Conservation (phyloP, 2,329 filamentous ascomycete genomes). For the Thermoascus crustaceus region DNA sequence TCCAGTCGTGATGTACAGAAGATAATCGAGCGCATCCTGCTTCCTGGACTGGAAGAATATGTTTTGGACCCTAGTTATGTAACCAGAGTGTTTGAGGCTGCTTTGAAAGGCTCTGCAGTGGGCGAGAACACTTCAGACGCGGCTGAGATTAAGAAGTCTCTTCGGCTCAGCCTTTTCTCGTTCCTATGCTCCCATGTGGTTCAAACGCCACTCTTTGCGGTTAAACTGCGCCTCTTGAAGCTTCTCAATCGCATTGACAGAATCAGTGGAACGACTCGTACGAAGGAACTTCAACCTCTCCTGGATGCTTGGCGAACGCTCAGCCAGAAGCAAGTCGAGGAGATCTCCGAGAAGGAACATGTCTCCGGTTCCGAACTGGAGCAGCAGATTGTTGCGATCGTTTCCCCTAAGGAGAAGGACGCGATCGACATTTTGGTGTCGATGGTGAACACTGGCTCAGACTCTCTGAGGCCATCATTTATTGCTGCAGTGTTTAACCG, state of each 20-base stretch:
- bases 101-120: constrained; percentile 46
- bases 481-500: constrained; percentile 59
- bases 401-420: constrained; percentile 51
- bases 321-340: constrained; percentile 42
- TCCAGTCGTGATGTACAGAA: constrained; percentile 49
- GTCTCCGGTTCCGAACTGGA: constrained; percentile 44
- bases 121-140: constrained; percentile 21
- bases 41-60: constrained; percentile 76
- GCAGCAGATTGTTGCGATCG: constrained; percentile 43
- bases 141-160: constrained; percentile 53
- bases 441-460: constrained; percentile 39
- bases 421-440: constrained; percentile 48
- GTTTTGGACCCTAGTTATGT: constrained; percentile 70
- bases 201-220: constrained; percentile 56
- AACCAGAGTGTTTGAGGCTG: constrained; percentile 51
- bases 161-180: constrained; percentile 57
- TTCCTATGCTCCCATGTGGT: constrained; percentile 68
- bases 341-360: constrained; percentile 43
- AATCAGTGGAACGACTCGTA: constrained; percentile 62
- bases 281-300: constrained; percentile 66
- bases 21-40: constrained; percentile 58
- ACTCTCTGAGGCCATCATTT: constrained; percentile 46
- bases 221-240: constrained; percentile 65
- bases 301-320: constrained; percentile 61
- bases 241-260: constrained; percentile 65